Evolutionary conservation across 2,329 filamentous ascomycete genomes (phyloP).

Genomic region (Blumeriella jaapii): DNA sequence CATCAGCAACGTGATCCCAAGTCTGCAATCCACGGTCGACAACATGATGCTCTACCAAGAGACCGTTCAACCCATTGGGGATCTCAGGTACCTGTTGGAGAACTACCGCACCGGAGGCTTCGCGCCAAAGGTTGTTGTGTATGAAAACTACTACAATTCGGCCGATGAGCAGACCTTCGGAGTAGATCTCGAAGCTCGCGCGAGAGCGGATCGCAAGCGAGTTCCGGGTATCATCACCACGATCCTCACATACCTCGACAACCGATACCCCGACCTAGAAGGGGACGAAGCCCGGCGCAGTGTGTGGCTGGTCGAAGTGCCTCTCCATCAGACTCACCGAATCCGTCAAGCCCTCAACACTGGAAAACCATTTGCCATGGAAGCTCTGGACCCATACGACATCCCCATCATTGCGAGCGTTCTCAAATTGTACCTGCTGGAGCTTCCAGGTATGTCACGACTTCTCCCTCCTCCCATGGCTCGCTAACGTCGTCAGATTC

Average conservation of each 20-base stretch:
- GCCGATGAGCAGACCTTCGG: conserved; percentile 97
- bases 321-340: conserved; percentile 72
- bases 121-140: conserved; percentile 78
- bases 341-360: conserved; percentile 77
- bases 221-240: conserved; percentile 88
- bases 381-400: conserved; percentile 77
- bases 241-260: conserved; percentile 87
- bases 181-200: conserved; percentile 91
- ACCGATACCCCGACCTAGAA: conserved; percentile 94
- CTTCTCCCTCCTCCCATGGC: conserved; percentile 8
- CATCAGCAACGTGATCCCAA: conserved; percentile 95
- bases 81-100: conserved; percentile 87
- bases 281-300: conserved; percentile 85
- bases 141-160: conserved; percentile 98
- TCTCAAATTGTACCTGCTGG: conserved; percentile 86
- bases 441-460: conserved; percentile 65
- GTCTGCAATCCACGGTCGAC: conserved; percentile 88
- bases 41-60: conserved; percentile 99
- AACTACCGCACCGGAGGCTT: conserved; percentile 95
- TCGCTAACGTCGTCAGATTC: conserved; percentile 54
- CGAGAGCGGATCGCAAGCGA: conserved; percentile 86
- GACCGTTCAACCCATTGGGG: conserved; percentile 86
- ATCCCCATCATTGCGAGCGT: conserved; percentile 88
- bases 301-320: conserved; percentile 92
- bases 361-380: conserved; percentile 65